Percentiles rank a stretch among this genome's conserved stretches.
Evolutionary conservation across 805 yeast genomes (phyloP).

Genomic region (Spathaspora hagerdaliae): DNA sequence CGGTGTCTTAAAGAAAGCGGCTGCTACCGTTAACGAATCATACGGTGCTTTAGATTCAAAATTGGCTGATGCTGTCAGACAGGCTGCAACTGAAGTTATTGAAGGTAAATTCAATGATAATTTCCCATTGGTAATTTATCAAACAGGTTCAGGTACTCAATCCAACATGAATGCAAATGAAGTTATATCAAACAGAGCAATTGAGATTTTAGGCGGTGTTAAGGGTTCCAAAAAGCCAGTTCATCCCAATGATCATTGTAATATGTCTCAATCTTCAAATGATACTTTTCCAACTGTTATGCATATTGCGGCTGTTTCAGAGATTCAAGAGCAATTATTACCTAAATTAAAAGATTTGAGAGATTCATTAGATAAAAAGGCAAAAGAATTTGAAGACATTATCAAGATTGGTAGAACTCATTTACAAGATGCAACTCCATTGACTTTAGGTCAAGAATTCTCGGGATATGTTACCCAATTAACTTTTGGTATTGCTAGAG

Average conservation of each 20-base stretch:
- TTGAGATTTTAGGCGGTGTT: conserved; percentile 35
- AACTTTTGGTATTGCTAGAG: conserved; percentile 30
- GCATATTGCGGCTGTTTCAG: conserved; percentile 40
- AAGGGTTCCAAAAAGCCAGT: conserved; percentile 35
- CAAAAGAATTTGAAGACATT: conserved; percentile 29
- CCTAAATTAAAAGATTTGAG: conserved; percentile 32
- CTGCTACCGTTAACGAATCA: conserved; percentile 33
- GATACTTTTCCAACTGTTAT: conserved; percentile 40
- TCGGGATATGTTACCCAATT: conserved; percentile 37
- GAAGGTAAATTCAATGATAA: conserved; percentile 36
- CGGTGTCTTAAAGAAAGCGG: conserved; percentile 36
- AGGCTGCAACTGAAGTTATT: conserved; percentile 36
- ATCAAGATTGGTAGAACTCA: conserved; percentile 40
- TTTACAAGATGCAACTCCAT: conserved; percentile 39
- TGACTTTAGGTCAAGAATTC: conserved; percentile 38
- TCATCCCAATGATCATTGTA: conserved; percentile 38
- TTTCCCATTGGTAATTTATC: conserved; percentile 39
- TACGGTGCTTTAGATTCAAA: conserved; percentile 30
- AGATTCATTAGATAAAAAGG: conserved; percentile 26
- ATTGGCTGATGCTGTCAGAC: conserved; percentile 28
- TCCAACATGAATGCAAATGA: conserved; percentile 40
- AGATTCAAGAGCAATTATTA: conserved; percentile 23
- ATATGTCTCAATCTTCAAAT: conserved; percentile 37
- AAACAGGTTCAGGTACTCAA: conserved; percentile 40
- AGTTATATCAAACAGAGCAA: conserved; percentile 36